Evolutionary conservation across 2,329 filamentous ascomycete species (phyloP), one percentile per base, ranked within the genome.

Genomic region (Penicillium fuscoglaucum): DNA sequence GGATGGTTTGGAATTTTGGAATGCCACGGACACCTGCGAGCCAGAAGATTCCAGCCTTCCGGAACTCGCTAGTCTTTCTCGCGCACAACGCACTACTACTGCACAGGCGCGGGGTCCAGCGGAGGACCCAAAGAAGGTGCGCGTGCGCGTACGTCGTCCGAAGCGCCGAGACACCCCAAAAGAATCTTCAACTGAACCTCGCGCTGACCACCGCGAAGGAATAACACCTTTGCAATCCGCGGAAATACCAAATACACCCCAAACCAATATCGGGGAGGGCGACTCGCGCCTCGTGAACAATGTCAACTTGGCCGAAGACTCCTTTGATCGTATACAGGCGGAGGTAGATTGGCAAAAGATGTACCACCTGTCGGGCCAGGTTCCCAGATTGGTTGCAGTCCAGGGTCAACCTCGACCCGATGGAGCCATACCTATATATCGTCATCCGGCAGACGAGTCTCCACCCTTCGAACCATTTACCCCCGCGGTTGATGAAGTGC

Each of bases 341-440:
- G 93, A 98, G 72, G 87, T 97, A 0, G 79, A 83, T 64, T 99
- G 93, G 92, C 88, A 93, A 70, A 89, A 85, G 63, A 98, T 99
- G 95, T 88, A 88, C 44, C 95, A 98, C 67, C 89, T 93, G 64
- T 90, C 91, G 35, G 93, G 95, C 28, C 89, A 95, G 67, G 95
- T 98, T 0, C 95, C 95, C 44, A 87, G 95, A 39, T 84, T 97
- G 2, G 91, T 98, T 7, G 92, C 91, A 49, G 92, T 96, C 21
- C 93, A 98, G 73, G 95, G 93, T 4, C 79, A 83, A 17, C 79
- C 92, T 31, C 81, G 80, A 40, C 71, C 80, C 0, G 87, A 93
- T 67, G 90, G 90, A 19, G 71, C 71, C 4, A 87, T 90, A 72
- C 95, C 95, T 24, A 83, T 98, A n/a, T 99, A 99, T 74, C 89